Base-by-base conservation (phyloP, 2,329 filamentous ascomycete species). In the Orbilia javanica region DNA sequence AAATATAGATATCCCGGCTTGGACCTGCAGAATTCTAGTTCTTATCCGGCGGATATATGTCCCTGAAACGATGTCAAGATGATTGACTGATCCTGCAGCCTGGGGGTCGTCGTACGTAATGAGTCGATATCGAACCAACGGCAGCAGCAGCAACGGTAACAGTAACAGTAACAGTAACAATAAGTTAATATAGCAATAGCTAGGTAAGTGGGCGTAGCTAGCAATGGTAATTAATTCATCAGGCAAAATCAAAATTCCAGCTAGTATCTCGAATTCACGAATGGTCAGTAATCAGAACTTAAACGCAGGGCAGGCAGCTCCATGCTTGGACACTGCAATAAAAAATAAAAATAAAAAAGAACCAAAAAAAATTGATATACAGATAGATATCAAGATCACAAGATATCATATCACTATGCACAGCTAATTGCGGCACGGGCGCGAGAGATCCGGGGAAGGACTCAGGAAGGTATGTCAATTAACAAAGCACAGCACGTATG, bases 21-120 rank as follows among this genome's bases (percentile, higher is more conserved):
- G 67, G 74, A 78, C 74, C 67, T 78, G 74, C 74, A 78, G 74
- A 67, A 67, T 78, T 78, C 74, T 78, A 66, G 50, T 50, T 71
- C 67, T 72, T 78, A 78, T 72, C 74, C 74, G 74, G 74, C 74
- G 74, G 74, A 64, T 78, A 78, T 78, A 72, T 78, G 74, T 72
- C 62, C 74, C 67, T 72, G 74, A 78, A 78, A 78, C 67, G 67
- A 72, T 53, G 63, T 72, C 42, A 62, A 64, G 62, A 64, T 52
- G 67, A 63, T 67, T 60, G 68, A 72, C 68, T 66, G 57, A 70
- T 76, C 72, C 66, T 77, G 73, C 65, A 70, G 73, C 66, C 73
- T 77, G 73, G 31, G 42, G 72, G 57, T 63, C 46, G 34, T 67
- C 48, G 60, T 76, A 76, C 65, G 71, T 76, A 76, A 76, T 68